Evolutionary conservation across 139 green algal genomes (phyloP).

Genomic region (Coelastrella sp.): DNA sequence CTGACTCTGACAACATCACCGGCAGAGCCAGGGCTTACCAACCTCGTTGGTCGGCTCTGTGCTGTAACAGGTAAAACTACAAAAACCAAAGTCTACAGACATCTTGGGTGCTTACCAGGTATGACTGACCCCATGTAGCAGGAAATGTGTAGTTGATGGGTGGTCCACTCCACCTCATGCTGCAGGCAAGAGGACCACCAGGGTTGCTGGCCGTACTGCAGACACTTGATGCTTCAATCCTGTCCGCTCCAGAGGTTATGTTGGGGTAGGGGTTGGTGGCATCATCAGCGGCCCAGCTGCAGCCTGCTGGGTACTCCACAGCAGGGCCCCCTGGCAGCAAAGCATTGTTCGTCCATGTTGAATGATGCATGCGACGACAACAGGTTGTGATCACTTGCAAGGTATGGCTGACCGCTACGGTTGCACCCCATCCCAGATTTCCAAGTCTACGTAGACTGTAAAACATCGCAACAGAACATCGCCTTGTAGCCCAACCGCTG

Average conservation of each 20-base stretch:
- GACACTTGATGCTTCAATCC: not conserved
- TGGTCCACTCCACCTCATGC: not conserved
- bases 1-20: no score
- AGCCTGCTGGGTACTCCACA: not conserved
- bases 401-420: no score
- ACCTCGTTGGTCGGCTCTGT: not conserved
- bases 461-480: no score
- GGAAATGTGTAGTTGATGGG: constrained; percentile 24
- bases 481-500: no score
- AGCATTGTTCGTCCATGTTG: not conserved
- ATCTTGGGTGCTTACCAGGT: not conserved
- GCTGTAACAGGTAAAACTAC: not conserved
- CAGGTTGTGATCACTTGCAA: not conserved
- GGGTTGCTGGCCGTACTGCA: not conserved
- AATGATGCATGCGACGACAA: no score
- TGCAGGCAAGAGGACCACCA: not conserved
- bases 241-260: not conserved
- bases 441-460: no score
- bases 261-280: not conserved
- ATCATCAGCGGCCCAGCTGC: constrained; percentile 12
- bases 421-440: no score
- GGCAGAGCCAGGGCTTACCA: no score
- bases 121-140: not conserved
- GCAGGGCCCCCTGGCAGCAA: not conserved
- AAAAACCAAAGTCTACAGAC: not conserved